A percentile compares a stretch with the other conserved stretches of the same genome.
phyloP scores from a whole-genome alignment of 2,329 filamentous ascomycete species.

The Fusarium torulosum region DNA sequence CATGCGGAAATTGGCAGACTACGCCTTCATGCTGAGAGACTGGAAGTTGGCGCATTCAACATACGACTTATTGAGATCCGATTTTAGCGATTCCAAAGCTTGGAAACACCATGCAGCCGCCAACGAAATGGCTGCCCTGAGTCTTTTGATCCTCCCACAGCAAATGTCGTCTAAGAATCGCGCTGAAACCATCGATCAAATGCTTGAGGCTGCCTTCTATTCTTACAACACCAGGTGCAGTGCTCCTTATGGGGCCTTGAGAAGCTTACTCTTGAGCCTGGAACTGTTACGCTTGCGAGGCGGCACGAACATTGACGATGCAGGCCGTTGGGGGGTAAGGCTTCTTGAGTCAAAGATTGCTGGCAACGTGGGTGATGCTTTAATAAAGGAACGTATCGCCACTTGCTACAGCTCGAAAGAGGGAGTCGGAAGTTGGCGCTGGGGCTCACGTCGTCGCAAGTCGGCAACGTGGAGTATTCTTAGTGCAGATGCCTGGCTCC shows the following conservation, averaged over 20 bases:
- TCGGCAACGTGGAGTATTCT: constrained; percentile 90
- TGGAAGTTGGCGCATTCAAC: constrained; percentile 93
- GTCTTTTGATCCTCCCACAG: constrained; percentile 81
- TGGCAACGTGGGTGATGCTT: constrained; percentile 80
- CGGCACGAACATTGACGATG: constrained; percentile 84
- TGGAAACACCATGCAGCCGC: constrained; percentile 95
- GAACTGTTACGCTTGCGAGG: constrained; percentile 87
- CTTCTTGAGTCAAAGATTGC: constrained; percentile 83
- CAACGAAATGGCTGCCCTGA: constrained; percentile 94
- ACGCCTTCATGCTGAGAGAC: constrained; percentile 95
- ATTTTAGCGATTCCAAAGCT: constrained; percentile 95
- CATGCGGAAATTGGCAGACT: constrained; percentile 94
- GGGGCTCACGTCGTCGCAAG: constrained; percentile 83
- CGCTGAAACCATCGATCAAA: constrained; percentile 83
- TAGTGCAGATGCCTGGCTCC: constrained; percentile 86
- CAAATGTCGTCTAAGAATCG: constrained; percentile 80
- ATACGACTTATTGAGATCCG: constrained; percentile 88
- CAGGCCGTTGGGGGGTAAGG: constrained; percentile 84
- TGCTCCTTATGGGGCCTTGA: constrained; percentile 82
- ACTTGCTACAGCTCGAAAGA: constrained; percentile 83
- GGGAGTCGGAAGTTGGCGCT: constrained; percentile 73
- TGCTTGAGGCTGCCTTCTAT: constrained; percentile 91
- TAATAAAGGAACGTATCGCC: constrained; percentile 88
- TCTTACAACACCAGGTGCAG: constrained; percentile 90
- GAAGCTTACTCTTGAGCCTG: constrained; percentile 79